phyloP scores from a whole-genome alignment of 2,329 filamentous ascomycete genomes.

The Cytospora mali region DNA sequence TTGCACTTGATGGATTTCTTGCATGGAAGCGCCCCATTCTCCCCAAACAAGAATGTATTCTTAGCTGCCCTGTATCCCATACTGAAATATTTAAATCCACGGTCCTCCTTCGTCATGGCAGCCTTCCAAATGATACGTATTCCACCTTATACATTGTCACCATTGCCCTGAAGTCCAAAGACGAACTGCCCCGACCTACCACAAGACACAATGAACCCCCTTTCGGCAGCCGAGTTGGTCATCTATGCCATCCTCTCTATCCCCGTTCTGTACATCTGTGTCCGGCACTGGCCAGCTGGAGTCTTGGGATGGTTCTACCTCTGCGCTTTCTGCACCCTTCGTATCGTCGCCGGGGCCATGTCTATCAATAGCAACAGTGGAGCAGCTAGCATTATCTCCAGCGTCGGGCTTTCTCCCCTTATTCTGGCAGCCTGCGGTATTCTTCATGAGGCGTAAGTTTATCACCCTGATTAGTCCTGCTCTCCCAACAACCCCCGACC shows the following conservation, averaged over 20 bases:
- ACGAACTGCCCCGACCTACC: neutral
- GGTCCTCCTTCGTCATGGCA: neutral
- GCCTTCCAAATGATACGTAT: neutral
- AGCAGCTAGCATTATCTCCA: neutral
- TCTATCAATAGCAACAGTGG: neutral
- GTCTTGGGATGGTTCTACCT: neutral
- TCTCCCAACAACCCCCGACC: neutral
- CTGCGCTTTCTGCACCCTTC: neutral
- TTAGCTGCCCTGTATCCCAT: neutral
- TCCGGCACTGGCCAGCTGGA: neutral
- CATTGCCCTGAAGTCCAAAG: neutral
- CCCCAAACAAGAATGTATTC: too few relatives aligned
- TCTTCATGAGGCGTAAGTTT: neutral
- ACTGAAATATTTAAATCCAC: neutral
- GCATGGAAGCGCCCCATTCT: too few relatives aligned
- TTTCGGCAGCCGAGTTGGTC: neutral
- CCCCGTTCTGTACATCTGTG: neutral
- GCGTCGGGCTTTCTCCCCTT: neutral
- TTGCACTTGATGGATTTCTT: too few relatives aligned
- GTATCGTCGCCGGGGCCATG: neutral
- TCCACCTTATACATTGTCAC: neutral
- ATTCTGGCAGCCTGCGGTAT: neutral
- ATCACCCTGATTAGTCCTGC: neutral
- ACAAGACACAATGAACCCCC: neutral
- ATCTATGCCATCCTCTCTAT: neutral